Evolutionary conservation across 2,329 filamentous ascomycete species (phyloP), one percentile per base, ranked within the genome.

Genomic region (Cyphellophora attinorum): DNA sequence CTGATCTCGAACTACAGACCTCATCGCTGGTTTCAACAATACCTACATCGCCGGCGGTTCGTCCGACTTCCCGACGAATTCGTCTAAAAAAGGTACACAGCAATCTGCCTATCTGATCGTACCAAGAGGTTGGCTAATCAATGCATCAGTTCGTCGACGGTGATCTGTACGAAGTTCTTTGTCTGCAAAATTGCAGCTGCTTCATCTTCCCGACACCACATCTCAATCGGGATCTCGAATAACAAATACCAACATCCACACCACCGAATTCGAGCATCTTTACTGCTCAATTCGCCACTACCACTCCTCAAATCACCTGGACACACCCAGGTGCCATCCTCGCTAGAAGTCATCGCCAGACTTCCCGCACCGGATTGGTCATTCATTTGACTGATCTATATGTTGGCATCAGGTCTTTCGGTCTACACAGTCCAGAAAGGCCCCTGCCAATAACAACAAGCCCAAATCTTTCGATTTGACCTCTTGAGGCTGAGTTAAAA

Each of bases 101-200:
- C 33, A 14, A 14, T 23, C 16, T 35, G 27, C 23, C 33, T 27
- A 37, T 40, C 44, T 44, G n/a, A n/a, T 8, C 21, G n/a, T 25
- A 8, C 29, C 29, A 18, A 31, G 15, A 49, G 46, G 54, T 57
- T 48, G 42, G 49, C 57, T 61, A 48, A 61, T 58, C 42, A 50
- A 46, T 49, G 47, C 48, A 45, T 44, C 53, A 61, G 58, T 60
- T 60, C 52, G 51, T 54, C 41, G 42, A 44, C 15, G 19, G 42
- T 42, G 44, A 42, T 44, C 43, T 44, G 46, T 47, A 50, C 50
- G n/a, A 44, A 53, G 52, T 51, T 51, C 47, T 48, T 50, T 53
- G 48, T 48, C 48, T 42, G 38, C 34, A 37, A 45, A 41, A 48
- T 51, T 51, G 42, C 47, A 39, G 36, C 36, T 48, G 46, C 47